Base-by-base conservation (phyloP, 345 rosid species). In the Conringia planisiliqua region DNA sequence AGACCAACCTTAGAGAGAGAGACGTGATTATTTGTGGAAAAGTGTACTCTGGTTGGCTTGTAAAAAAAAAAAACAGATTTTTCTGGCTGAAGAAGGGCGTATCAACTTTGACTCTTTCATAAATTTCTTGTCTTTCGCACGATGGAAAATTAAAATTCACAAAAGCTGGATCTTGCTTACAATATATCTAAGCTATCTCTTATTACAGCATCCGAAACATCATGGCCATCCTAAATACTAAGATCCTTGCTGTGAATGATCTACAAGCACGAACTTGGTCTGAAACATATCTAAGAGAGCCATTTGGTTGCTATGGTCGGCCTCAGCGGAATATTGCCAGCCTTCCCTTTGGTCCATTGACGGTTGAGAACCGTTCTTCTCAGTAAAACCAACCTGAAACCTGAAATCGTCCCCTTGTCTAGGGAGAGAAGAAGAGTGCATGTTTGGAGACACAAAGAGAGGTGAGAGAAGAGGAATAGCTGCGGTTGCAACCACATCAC, bases 381-480 rank as follows among this genome's bases (percentile, higher is more conserved):
- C 73, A 7, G 64, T 38, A 35, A 32, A 29, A 10, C n/a, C 1
- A 59, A 12, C 36, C 10, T 75, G 82, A 10, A 82, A 79, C 52
- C 8, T 50, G 48, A 78, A 75, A 14, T 75, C 83, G 2, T 73
- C 83, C 0, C n/a, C 54, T 59, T 74, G 67, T 0, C 10, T 1
- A 4, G 64, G 6, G 39, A 18, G 56, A 40, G 80, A 39, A 18
- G 74, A 72, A 18, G 75, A 72, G 2, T 20, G 39, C 6, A 72
- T 50, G 7, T 30, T 70, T 2, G 86, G 89, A 6, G 84, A 73
- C 7, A 59, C 40, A 63, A 64, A 43, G 24, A 86, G 86, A 39
- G 92, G 90, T 14, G 90, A 83, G 4, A 85, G 81, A 47, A 89
- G 66, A 7, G 90, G 89, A 58, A 89, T 87, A n/a, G 87, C 78